Evolutionary conservation across 163 green algal genomes (phyloP).

Genomic region (Prototheca cutis): DNA sequence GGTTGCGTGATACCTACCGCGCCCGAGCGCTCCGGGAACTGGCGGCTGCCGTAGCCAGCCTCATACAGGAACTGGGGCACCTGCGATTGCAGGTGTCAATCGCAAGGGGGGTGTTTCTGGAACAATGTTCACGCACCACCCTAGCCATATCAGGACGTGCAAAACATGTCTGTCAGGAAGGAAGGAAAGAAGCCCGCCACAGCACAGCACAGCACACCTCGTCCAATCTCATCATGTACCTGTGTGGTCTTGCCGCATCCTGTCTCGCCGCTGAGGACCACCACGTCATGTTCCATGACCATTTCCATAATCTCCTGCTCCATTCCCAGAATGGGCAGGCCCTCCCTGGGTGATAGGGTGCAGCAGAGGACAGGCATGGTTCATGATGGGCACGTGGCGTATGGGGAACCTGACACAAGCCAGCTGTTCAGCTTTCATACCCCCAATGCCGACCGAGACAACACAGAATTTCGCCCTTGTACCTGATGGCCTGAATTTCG

Average conservation of each 20-base stretch:
- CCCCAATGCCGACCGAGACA: not conserved
- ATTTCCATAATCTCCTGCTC: constrained; percentile 92
- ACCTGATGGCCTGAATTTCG: constrained; percentile 45
- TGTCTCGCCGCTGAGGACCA: constrained; percentile 77
- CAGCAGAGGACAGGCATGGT: too few relatives aligned
- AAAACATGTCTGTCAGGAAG: too few relatives aligned
- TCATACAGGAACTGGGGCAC: constrained; percentile 95
- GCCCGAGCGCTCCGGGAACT: constrained; percentile 59
- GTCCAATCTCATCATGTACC: not conserved
- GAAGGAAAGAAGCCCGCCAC: too few relatives aligned
- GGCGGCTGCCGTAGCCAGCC: constrained; percentile 71
- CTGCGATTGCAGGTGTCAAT: too few relatives aligned
- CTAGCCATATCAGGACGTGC: too few relatives aligned
- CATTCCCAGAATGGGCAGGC: constrained; percentile 79
- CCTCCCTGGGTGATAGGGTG: not conserved
- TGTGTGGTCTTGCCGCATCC: constrained; percentile 82
- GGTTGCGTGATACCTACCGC: constrained; percentile 85
- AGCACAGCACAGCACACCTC: too few relatives aligned
- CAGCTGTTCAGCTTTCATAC: not conserved
- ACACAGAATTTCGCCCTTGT: too few relatives aligned
- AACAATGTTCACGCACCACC: too few relatives aligned
- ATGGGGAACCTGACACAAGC: too few relatives aligned
- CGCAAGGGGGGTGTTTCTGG: too few relatives aligned
- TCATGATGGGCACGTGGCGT: too few relatives aligned
- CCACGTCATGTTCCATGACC: constrained; percentile 57